Percentiles rank a stretch among this genome's conserved stretches.
Evolutionary conservation across 768 basidiomycete genomes (phyloP).

Genomic region (Pulveroboletus ravenelii): DNA sequence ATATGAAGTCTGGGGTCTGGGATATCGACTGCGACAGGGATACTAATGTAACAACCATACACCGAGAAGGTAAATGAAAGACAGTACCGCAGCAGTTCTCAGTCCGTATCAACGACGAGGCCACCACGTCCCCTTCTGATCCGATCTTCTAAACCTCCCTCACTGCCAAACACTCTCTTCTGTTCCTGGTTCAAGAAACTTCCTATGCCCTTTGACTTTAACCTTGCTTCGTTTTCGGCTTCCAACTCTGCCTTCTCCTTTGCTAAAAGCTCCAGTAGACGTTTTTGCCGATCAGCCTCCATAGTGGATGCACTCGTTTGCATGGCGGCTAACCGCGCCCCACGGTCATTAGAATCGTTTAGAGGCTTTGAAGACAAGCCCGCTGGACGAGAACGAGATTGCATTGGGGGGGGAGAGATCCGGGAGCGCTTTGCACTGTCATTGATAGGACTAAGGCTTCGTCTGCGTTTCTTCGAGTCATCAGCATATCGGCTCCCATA

Average conservation of each 20-base stretch:
- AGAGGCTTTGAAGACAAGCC: constrained; percentile 11
- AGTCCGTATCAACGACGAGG: constrained; percentile 54
- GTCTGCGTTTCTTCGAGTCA: constrained; percentile 36
- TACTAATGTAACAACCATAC: constrained; percentile 8
- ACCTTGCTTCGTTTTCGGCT: constrained; percentile 61
- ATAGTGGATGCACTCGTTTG: constrained; percentile 62
- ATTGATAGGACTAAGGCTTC: constrained; percentile 32
- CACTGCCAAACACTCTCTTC: constrained; percentile 79
- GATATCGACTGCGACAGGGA: not conserved
- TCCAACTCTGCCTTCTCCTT: constrained; percentile 77
- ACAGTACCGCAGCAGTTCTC: constrained; percentile 8
- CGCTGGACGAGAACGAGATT: constrained; percentile 17
- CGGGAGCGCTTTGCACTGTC: constrained; percentile 47
- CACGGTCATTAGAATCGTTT: constrained; percentile 50
- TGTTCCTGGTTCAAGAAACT: constrained; percentile 78
- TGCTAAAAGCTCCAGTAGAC: constrained; percentile 62
- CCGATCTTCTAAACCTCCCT: constrained; percentile 74
- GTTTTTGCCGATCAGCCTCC: constrained; percentile 64
- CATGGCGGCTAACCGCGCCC: constrained; percentile 91
- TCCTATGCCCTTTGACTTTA: constrained; percentile 73
- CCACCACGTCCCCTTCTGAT: constrained; percentile 69
- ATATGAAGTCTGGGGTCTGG: not conserved
- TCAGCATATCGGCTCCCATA: constrained; percentile 22
- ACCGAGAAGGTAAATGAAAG: not conserved
- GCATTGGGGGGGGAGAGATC: constrained; percentile 35